These are phyloP conservation scores for Gymnopus androsaceus DNA, from an alignment of 1,284 basidiomycete species.

Conservation along the genomic window DNA sequence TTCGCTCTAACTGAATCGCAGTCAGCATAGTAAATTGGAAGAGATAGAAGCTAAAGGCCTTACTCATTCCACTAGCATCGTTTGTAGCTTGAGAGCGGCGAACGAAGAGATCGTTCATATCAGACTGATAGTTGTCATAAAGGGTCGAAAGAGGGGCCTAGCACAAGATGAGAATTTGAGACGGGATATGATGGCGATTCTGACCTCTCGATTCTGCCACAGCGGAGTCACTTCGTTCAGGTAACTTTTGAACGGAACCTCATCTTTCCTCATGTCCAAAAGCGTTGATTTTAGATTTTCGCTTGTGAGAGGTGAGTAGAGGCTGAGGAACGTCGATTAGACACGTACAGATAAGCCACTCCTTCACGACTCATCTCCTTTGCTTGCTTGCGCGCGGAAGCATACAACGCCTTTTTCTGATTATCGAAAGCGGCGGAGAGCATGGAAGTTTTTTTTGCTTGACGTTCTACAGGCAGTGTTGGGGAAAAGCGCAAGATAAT, in stretches of 20 bases:
- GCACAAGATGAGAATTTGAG: not conserved
- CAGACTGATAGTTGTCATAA: slow-evolving; percentile 19
- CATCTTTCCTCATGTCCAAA: slow-evolving; percentile 18
- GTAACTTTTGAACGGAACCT: slow-evolving; percentile 21
- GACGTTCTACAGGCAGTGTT: slow-evolving; percentile 22
- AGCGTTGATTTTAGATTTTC: slow-evolving; percentile 22
- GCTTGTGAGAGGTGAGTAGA: slow-evolving; percentile 10
- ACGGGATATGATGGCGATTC: not conserved
- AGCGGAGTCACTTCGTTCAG: slow-evolving; percentile 21
- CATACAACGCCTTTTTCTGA: slow-evolving; percentile 30
- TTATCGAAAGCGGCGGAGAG: slow-evolving; percentile 28
- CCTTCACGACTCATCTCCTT: slow-evolving; percentile 25
- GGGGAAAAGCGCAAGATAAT: not conserved
- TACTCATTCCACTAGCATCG: slow-evolving; percentile 24
- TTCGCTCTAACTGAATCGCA: slow-evolving; percentile 20
- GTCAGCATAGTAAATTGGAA: not conserved
- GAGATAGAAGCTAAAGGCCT: slow-evolving; percentile 7
- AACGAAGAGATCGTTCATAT: slow-evolving; percentile 22
- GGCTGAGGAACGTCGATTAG: not conserved
- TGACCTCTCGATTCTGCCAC: slow-evolving; percentile 20
- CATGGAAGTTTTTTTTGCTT: slow-evolving; percentile 26
- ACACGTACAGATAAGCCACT: slow-evolving; percentile 22
- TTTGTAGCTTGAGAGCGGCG: slow-evolving; percentile 23
- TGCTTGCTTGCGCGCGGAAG: slow-evolving; percentile 24
- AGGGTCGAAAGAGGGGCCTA: slow-evolving; percentile 17